phyloP scores from a whole-genome alignment of 2,329 filamentous ascomycete genomes.

The Bimuria novae-zelandiae region DNA sequence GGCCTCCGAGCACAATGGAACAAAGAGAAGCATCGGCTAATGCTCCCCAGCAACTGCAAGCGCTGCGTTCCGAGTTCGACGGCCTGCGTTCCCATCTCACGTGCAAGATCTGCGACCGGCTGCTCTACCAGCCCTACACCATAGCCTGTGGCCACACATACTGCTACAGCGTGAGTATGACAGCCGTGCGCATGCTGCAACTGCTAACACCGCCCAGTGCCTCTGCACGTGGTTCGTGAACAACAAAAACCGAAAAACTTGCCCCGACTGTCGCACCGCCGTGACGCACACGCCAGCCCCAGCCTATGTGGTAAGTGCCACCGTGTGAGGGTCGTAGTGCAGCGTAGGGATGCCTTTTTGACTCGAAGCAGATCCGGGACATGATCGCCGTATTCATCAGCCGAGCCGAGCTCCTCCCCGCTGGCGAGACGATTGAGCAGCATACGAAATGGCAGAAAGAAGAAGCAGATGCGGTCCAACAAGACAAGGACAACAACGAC shows the following conservation, averaged over 20 bases:
- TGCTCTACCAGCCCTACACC: slow-evolving; percentile 72
- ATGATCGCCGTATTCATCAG: slow-evolving; percentile 67
- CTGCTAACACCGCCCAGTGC: slow-evolving; percentile 52
- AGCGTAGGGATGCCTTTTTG: not conserved
- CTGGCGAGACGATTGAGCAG: slow-evolving; percentile 66
- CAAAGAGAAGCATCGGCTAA: slow-evolving; percentile 28
- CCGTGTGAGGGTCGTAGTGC: too few species aligned
- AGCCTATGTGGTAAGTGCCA: slow-evolving; percentile 64
- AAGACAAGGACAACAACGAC: slow-evolving; percentile 61
- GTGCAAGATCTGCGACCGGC: slow-evolving; percentile 70
- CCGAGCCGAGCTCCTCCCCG: slow-evolving; percentile 64
- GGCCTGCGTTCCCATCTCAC: slow-evolving; percentile 64
- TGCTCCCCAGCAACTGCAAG: slow-evolving; percentile 43
- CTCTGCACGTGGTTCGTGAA: slow-evolving; percentile 60
- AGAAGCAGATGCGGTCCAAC: slow-evolving; percentile 63
- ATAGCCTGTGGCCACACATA: slow-evolving; percentile 72
- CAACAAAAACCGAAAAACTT: slow-evolving; percentile 64
- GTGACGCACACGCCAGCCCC: slow-evolving; percentile 65
- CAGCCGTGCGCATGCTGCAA: slow-evolving; percentile 17
- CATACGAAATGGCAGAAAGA: slow-evolving; percentile 62
- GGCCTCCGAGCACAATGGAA: slow-evolving; percentile 5
- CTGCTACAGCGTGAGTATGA: slow-evolving; percentile 64
- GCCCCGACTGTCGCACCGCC: slow-evolving; percentile 67
- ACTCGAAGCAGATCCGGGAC: slow-evolving; percentile 60
- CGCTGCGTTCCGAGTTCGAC: slow-evolving; percentile 59